Evolutionary conservation across 2,329 filamentous ascomycete species (phyloP), one percentile per base, ranked within the genome.

Genomic region (Trichophyton schoenleinii): DNA sequence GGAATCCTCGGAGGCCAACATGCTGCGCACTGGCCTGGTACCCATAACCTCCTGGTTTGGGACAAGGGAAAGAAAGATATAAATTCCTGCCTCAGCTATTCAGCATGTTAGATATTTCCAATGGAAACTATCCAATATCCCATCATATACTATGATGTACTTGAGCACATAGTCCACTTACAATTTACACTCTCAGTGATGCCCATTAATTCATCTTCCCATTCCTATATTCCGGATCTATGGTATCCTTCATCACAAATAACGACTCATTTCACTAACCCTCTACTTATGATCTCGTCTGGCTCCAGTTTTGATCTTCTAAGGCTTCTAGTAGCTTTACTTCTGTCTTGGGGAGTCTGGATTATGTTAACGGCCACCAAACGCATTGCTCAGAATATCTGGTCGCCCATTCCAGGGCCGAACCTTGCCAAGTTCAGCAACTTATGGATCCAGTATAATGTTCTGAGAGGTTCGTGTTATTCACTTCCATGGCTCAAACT

Each of bases 321-420:
- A 8, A 9, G 25, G 15, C n/a, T 55, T 13, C 5, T 55, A 7
- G 20, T 15, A 18, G 5, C 46, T 1, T 3, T 63, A 60, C 48
- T 34, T 4, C 36, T 48, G 36, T 9, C 42, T 7, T 18, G 55
- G 25, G 41, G 31, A 18, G 34, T 46, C 18, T 63, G 57, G 60
- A 44, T 53, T 11, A 25, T 61, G 44, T n/a, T 60, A 46, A 57
- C 38, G 3, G 18, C 58, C 11, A 28, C 28, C 36, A 57, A 36
- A 9, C 34, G 48, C n/a, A 53, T 61, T 42, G 34, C 53, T 28
- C 60, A 42, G 15, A 60, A 25, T 34, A 20, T 60, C 13, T 49
- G 46, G 48, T 68, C 62, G 34, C 64, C 61, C 7, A 65, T 66
- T 41, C 64, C 64, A 28, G 64, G 64, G 0, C 64, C 64, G 7